phyloP scores from a whole-genome alignment of 2,329 filamentous ascomycete genomes.

The Dothideomycetes sp. region DNA sequence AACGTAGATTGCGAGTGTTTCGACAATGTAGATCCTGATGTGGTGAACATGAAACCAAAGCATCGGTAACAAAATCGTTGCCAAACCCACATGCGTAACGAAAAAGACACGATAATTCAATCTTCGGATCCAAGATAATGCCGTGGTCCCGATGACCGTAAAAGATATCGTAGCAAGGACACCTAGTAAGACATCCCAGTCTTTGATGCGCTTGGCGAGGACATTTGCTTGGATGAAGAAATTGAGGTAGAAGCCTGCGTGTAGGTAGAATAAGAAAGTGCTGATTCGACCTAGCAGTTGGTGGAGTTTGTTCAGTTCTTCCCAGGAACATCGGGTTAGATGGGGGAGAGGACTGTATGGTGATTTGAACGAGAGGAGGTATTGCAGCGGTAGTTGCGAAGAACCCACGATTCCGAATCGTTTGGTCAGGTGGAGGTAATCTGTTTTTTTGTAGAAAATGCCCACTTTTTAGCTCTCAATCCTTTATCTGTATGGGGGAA shows the following conservation, averaged over 20 bases:
- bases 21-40: constrained; percentile 44
- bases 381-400: constrained; percentile 52
- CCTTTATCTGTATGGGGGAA: too few species aligned
- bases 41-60: constrained; percentile 49
- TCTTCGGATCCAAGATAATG: constrained; percentile 38
- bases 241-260: constrained; percentile 47
- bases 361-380: constrained; percentile 45
- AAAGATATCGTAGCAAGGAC: constrained; percentile 39
- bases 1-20: constrained; percentile 39
- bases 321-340: constrained; percentile 46
- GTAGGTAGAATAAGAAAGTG: constrained; percentile 41
- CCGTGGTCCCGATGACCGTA: constrained; percentile 38
- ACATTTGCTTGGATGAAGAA: constrained; percentile 47
- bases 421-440: constrained; percentile 56
- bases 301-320: constrained; percentile 48
- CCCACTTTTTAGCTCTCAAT: too few species aligned
- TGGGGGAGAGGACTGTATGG: constrained; percentile 43
- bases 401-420: constrained; percentile 50
- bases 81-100: constrained; percentile 44
- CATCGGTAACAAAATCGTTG: constrained; percentile 38
- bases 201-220: constrained; percentile 44
- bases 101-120: constrained; percentile 48
- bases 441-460: constrained; percentile 28
- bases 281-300: constrained; percentile 49
- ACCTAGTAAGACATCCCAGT: constrained; percentile 50